Evolutionary conservation across 2,329 filamentous ascomycete species (phyloP).

Genomic region (Neonectria sp.): DNA sequence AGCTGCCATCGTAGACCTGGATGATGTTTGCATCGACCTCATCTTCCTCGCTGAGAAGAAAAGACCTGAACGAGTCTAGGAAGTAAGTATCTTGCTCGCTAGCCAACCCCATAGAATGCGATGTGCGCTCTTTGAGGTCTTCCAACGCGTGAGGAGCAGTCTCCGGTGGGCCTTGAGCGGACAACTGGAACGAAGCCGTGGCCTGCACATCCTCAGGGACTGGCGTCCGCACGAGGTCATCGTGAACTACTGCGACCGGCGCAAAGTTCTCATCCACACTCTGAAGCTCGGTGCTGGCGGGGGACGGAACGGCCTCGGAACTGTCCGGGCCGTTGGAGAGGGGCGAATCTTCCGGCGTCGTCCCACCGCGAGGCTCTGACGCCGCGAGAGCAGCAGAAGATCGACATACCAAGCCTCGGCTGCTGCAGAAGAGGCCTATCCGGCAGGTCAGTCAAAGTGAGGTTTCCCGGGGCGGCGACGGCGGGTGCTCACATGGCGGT

Average conservation of each 20-base stretch:
- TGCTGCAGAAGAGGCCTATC: constrained; percentile 53
- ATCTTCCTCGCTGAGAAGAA: constrained; percentile 61
- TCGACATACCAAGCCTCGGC: constrained; percentile 51
- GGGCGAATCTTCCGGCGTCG: constrained; percentile 9
- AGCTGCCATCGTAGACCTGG: constrained; percentile 57
- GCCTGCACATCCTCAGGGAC: constrained; percentile 3
- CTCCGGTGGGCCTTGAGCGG: constrained; percentile 22
- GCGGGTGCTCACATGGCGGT: constrained; percentile 58
- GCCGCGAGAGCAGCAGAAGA: constrained; percentile 47
- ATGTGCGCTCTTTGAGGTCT: constrained; percentile 58
- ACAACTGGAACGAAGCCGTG: constrained; percentile 15
- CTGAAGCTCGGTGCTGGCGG: background rate
- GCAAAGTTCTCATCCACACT: constrained; percentile 25
- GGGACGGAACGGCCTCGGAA: constrained; percentile 4
- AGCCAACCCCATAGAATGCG: constrained; percentile 61
- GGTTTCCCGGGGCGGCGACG: background rate
- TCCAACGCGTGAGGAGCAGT: constrained; percentile 56
- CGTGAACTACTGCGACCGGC: constrained; percentile 45
- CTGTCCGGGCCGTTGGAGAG: background rate
- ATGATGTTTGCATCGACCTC: constrained; percentile 62
- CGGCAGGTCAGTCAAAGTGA: background rate
- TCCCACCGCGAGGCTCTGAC: background rate
- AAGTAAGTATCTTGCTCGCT: constrained; percentile 64
- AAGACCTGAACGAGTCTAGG: constrained; percentile 62
- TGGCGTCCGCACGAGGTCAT: constrained; percentile 42